Conservation (phyloP, 805 yeast genomes). For the Candida schatavii region DNA sequence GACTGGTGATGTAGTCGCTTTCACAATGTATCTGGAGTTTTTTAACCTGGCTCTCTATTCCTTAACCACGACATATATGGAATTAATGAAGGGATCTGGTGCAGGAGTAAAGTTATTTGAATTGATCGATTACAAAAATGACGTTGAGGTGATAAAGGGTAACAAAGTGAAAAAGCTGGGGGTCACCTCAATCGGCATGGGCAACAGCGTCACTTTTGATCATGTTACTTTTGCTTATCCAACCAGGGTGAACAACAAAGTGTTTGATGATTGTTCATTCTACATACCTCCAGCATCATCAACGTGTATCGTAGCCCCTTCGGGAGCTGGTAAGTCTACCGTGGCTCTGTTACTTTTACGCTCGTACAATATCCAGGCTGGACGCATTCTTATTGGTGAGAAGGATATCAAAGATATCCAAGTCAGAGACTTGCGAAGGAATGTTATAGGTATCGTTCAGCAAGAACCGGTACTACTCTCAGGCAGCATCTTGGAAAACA, state of each 20-base stretch:
- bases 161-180: constrained; percentile 19
- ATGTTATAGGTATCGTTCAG: constrained; percentile 55
- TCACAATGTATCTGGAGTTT: constrained; percentile 44
- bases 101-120: constrained; percentile 44
- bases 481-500: constrained; percentile 55
- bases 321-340: constrained; percentile 63
- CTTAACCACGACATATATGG: constrained; percentile 44
- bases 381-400: constrained; percentile 53
- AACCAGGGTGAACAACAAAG: constrained; percentile 31
- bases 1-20: constrained; percentile 47
- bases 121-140: constrained; percentile 36
- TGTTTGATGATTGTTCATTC: constrained; percentile 39
- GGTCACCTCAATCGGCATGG: not conserved
- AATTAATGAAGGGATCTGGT: constrained; percentile 47
- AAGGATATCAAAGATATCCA: constrained; percentile 46
- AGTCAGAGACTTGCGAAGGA: constrained; percentile 46
- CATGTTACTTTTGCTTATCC: constrained; percentile 43
- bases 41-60: constrained; percentile 44
- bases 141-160: constrained; percentile 37
- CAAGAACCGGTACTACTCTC: constrained; percentile 60
- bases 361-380: constrained; percentile 48
- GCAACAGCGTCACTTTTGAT: constrained; percentile 30
- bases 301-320: constrained; percentile 51
- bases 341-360: constrained; percentile 53
- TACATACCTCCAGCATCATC: constrained; percentile 33